phyloP scores from a whole-genome alignment of 1,284 basidiomycete species.

The Cerrena zonata region DNA sequence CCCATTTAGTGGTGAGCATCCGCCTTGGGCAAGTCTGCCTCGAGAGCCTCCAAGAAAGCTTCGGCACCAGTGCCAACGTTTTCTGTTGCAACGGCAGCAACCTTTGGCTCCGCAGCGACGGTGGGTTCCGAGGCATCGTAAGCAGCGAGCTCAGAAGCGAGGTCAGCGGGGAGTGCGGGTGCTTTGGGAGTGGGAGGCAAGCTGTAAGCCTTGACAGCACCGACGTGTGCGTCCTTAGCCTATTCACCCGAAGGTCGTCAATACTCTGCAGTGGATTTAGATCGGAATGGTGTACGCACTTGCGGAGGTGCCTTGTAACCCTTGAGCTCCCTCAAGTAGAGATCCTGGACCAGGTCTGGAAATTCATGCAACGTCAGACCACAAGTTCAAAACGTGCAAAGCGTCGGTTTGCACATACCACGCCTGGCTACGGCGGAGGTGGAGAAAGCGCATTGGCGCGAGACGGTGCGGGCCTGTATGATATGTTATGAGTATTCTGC shows the following conservation, averaged over 20 bases:
- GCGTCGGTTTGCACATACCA: constrained; percentile 42
- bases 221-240: constrained; percentile 81
- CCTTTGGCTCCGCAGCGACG: constrained; percentile 33
- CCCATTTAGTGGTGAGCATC: constrained; percentile 44
- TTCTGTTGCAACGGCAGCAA: constrained; percentile 27
- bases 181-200: constrained; percentile 63
- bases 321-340: constrained; percentile 88
- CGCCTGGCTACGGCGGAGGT: constrained; percentile 62
- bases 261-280: constrained; percentile 11
- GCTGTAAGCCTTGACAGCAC: constrained; percentile 69
- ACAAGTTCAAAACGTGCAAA: constrained; percentile 6
- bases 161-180: constrained; percentile 70
- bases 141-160: constrained; percentile 73
- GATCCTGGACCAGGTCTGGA: constrained; percentile 85
- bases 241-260: constrained; percentile 25
- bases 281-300: constrained; percentile 35
- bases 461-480: constrained; percentile 32
- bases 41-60: constrained; percentile 53
- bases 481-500: constrained; percentile 2
- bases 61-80: constrained; percentile 42
- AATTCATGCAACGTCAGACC: constrained; percentile 3
- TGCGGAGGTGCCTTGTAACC: constrained; percentile 69
- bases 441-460: constrained; percentile 51
- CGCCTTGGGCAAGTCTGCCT: constrained; percentile 53
- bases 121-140: constrained; percentile 77